phyloP scores from a whole-genome alignment of 805 yeast species.

The Candida peoriensis region DNA sequence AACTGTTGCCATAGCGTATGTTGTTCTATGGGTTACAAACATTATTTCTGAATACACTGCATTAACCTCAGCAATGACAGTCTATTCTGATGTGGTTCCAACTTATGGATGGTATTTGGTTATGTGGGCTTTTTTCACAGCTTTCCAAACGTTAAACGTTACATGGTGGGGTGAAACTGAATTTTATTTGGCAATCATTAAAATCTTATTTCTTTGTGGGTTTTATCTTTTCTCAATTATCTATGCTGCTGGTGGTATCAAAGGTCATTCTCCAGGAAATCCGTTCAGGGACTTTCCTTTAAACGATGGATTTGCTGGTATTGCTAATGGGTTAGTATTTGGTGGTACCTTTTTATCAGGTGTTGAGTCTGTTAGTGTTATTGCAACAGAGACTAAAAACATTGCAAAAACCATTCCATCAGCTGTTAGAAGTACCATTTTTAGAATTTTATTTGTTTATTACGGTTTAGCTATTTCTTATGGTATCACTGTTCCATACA shows the following conservation, averaged over 20 bases:
- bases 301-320: slow-evolving; percentile 44
- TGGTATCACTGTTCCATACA: slow-evolving; percentile 9
- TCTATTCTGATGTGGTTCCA: slow-evolving; percentile 49
- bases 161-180: slow-evolving; percentile 54
- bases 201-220: slow-evolving; percentile 41
- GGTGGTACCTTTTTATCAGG: slow-evolving; percentile 78
- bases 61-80: slow-evolving; percentile 42
- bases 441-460: slow-evolving; percentile 9
- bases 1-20: slow-evolving; percentile 48
- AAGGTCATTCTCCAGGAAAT: slow-evolving; percentile 28
- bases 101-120: slow-evolving; percentile 50
- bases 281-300: slow-evolving; percentile 31
- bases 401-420: slow-evolving; percentile 67
- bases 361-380: slow-evolving; percentile 67
- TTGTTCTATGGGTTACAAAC: slow-evolving; percentile 52
- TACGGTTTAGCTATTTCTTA: slow-evolving; percentile 7
- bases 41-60: slow-evolving; percentile 52
- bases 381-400: slow-evolving; percentile 68
- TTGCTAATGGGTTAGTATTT: slow-evolving; percentile 56
- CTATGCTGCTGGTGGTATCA: slow-evolving; percentile 38
- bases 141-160: slow-evolving; percentile 47
- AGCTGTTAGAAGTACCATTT: slow-evolving; percentile 37
- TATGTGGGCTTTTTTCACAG: slow-evolving; percentile 46
- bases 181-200: slow-evolving; percentile 45
- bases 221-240: slow-evolving; percentile 47